Percentiles rank a stretch among this genome's conserved stretches.
Evolutionary conservation across 2,329 filamentous ascomycete species (phyloP).

Genomic region (Cercospora sp.): DNA sequence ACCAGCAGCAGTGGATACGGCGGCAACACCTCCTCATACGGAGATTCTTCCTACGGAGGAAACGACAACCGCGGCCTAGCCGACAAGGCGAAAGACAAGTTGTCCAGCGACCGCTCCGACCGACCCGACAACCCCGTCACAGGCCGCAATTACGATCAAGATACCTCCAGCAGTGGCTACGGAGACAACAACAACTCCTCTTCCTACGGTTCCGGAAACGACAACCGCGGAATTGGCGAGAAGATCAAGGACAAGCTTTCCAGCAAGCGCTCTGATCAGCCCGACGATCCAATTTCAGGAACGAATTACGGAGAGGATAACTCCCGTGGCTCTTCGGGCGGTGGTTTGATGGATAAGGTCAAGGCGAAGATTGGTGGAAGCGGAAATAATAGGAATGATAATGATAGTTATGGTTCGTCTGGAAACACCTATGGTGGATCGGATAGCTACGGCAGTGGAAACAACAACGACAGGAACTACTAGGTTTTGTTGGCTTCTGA

Average conservation of each 20-base stretch:
- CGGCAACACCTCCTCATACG: not conserved
- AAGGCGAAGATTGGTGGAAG: conserved; percentile 15
- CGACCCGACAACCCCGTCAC: not conserved
- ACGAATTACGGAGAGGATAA: conserved; percentile 12
- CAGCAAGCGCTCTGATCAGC: conserved; percentile 3
- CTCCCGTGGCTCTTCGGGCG: not conserved
- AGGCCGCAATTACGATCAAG: not conserved
- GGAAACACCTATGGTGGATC: not conserved
- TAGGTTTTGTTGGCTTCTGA: not conserved
- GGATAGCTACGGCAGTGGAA: conserved; percentile 10
- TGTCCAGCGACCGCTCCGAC: not conserved
- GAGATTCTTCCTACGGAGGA: not conserved
- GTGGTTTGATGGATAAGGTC: conserved; percentile 21
- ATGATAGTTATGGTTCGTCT: conserved; percentile 5
- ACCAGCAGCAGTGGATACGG: not conserved
- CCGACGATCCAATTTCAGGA: conserved; percentile 1
- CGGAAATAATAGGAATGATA: conserved; percentile 13
- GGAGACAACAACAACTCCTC: not conserved
- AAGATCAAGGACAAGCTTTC: conserved; percentile 9
- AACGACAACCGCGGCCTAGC: not conserved
- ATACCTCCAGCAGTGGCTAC: not conserved
- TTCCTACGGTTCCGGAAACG: not conserved
- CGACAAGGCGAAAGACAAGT: not conserved
- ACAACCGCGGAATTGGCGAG: not conserved
- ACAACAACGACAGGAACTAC: not conserved